Base-by-base conservation (phyloP, 768 basidiomycete species). In the Coprinopsis cinerea region DNA sequence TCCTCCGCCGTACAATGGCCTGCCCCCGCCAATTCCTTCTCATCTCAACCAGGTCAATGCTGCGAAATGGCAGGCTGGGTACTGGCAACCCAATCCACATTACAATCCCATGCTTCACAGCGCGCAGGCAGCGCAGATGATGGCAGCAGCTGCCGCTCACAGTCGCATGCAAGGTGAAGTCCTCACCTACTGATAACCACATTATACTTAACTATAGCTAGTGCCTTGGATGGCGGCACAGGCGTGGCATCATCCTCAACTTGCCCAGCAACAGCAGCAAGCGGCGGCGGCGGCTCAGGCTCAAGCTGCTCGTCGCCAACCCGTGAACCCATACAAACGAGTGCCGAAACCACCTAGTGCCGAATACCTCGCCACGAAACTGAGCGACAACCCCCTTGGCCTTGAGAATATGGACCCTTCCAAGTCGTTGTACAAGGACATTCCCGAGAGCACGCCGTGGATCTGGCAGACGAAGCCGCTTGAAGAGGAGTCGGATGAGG, bases 341-440 rank as follows among this genome's bases (percentile, higher is more conserved):
- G 58, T 70, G 10, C 74, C 79, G n/a, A 78, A 73, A 36, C 74
- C 75, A 0, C 78, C 83, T 3, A 82, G 82, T 55, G 76, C 77
- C 1, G 81, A 78, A 50, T 89, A 89, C 62, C 77, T 83, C 61
- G 73, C 75, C 2, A 77, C 76, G 2, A 62, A 74, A 57, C 62
- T 89, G 23, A 58, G 68, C 1, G 72, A 82, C 43, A 88, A 89
- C 61, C 80, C 81, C 0, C 66, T 89, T 3, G 82, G 81, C 26
- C 70, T 89, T 18, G 68, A 75, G 52, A 73, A 78, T 45, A 84
- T 87, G 82, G 73, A 83, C 36, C 76, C 77, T 48, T 73, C 73
- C 4, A 37, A 44, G 18, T 37, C 85, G 84, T 57, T 53, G 81
- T 76, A 30, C 48, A 7, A 25, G 37, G 34, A 53, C 18, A 32